Base-by-base conservation (phyloP, 2,329 filamentous ascomycete genomes). In the Penicillium thymicola region DNA sequence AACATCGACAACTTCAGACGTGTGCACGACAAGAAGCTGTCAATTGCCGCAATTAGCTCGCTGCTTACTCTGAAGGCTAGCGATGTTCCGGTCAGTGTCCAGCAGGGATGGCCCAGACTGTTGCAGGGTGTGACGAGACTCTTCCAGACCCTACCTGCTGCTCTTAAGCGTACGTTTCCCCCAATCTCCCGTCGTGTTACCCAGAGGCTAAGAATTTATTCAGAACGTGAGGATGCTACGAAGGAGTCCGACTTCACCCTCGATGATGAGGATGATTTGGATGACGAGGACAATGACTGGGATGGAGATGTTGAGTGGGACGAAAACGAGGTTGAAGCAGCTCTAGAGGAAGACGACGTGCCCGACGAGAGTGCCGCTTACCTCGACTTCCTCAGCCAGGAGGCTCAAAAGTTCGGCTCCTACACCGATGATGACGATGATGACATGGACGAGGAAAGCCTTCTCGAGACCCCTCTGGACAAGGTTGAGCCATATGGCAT, bases 1-100 rank as follows among this genome's bases (percentile, higher is more conserved):
- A 95, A 88, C 77, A 99, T 99, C 78, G 89, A 96, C 60, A 88
- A 85, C 68, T 97, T 99, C 78, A 89, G 86, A 51, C 85, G 94
- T 41, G 94, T 99, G 2, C 94, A 99, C 72, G 94, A 99, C 80
- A 99, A 99, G 84, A 99, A 97, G 81, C 82, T 99, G 27, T 97
- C 91, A 60, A 97, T 99, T 67, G 90, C 92, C 18, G 93, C 92
- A 45, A 97, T 99, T 66, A 88, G 90, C 57, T 84, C 91, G 6
- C 84, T 99, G 11, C 84, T 99, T 50, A 89, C 87, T 44, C 78
- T 99, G 57, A 85, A 84, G 59, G 86, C 87, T 11, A 87, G 90
- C 51, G 89, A 95, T 68, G 89, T 99, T 8, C 94, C 94, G 0
- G 80, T 84, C n/a, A 97, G 92, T 69, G 90, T 99, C 28, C 92